Conservation (phyloP, 768 basidiomycete species). For the Phylloporus arenicola region DNA sequence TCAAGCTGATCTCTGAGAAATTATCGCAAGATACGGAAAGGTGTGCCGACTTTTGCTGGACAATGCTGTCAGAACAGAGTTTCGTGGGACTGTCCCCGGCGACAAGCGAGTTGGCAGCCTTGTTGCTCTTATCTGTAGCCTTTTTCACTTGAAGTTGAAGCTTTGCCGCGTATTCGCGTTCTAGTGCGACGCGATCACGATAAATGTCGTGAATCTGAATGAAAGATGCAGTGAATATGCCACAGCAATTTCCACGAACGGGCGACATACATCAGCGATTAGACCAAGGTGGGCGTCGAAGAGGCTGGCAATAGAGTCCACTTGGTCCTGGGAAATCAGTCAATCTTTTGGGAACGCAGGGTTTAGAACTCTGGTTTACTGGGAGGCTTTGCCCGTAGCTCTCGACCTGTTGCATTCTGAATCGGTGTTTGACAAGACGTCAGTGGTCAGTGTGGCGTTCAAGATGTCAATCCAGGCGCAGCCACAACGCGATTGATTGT, state of each 20-base stretch:
- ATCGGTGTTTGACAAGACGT: background rate
- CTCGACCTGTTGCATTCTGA: constrained; percentile 15
- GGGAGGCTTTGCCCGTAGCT: constrained; percentile 52
- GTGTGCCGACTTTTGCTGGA: constrained; percentile 50
- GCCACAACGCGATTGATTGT: background rate
- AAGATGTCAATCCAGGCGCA: background rate
- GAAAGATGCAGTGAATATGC: constrained; percentile 1
- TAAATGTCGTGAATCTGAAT: constrained; percentile 69
- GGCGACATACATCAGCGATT: constrained; percentile 52
- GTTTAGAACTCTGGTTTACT: constrained; percentile 31
- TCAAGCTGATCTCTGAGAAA: constrained; percentile 12
- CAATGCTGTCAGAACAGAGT: constrained; percentile 45
- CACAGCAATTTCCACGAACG: background rate
- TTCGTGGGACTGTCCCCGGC: constrained; percentile 68
- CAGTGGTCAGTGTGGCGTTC: background rate
- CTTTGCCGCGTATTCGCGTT: constrained; percentile 75
- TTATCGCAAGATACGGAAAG: background rate
- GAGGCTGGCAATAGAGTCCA: constrained; percentile 52
- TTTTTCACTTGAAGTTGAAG: constrained; percentile 62
- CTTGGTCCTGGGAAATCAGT: constrained; percentile 54
- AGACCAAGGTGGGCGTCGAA: constrained; percentile 65
- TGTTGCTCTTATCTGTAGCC: constrained; percentile 65
- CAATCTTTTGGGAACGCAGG: constrained; percentile 3
- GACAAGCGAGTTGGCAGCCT: constrained; percentile 47
- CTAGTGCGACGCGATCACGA: constrained; percentile 57